Evolutionary conservation across 306 rosid genomes (phyloP), one percentile per base, ranked within the genome.

Genomic region (Psophocarpus tetragonolobus): DNA sequence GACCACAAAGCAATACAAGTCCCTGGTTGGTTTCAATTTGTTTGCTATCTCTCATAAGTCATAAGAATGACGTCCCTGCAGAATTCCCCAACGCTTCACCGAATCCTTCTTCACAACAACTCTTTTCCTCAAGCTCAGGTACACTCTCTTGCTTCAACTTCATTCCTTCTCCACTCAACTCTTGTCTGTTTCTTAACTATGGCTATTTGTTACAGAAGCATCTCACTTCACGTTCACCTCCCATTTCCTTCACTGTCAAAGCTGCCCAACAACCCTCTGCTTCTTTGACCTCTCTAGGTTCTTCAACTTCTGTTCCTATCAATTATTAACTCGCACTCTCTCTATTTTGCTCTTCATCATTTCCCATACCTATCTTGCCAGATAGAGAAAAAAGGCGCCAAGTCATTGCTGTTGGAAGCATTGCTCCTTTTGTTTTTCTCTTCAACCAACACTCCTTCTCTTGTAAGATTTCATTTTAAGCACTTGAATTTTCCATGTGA

Each of bases 121-220:
- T 80, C 92, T 79, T 86, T 88, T 68, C 88, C 94, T 76, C 95
- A 79, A 96, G 99, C 94, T 76, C 95, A 79, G 97, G 99, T 92
- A 61, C 21, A 5, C 42, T 44, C 61, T 29, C 27, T 20, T 4
- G 24, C 41, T 68, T 63, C 5, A 4, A 17, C 32, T 68, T 85
- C 65, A 69, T n/a, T n/a, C n/a, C n/a, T n/a, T n/a, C n/a, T n/a
- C n/a, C n/a, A n/a, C n/a, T n/a, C n/a, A n/a, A n/a, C 3, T 72
- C 73, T 63, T 30, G 4, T 23, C 0, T 65, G 36, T 67, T 74
- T 45, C 30, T 56, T 53, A 75, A 47, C 53, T 32, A 21, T 56
- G 81, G 62, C 60, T 76, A 64, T n/a, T n/a, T 38, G 79, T 57
- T 32, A 13, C 96, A 91, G 84, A 91, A 85, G 71, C 86, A 81